These are phyloP conservation scores for Fagopyrum homotropicum DNA, from an alignment of 148 eudicot species.

Conservation along the genomic window DNA sequence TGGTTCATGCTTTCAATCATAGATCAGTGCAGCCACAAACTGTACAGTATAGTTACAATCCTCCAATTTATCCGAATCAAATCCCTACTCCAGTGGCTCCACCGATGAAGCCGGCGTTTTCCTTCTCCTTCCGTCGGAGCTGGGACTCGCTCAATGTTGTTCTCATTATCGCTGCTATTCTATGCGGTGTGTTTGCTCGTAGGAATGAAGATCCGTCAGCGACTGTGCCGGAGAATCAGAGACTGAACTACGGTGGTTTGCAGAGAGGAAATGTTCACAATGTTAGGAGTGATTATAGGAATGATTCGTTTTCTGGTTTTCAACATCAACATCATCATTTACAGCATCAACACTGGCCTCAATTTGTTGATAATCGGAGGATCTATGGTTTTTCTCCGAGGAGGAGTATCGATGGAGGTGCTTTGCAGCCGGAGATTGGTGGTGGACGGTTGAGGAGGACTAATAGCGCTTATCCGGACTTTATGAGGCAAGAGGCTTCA, in stretches of 20 bases:
- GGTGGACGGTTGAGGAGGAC: slow-evolving; percentile 40
- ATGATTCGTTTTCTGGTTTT: not conserved
- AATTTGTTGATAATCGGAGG: slow-evolving; percentile 26
- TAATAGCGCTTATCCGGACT: slow-evolving; percentile 55
- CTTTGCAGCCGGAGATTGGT: slow-evolving; percentile 13
- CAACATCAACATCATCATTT: not conserved
- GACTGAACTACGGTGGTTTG: not conserved
- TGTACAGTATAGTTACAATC: slow-evolving; percentile 5
- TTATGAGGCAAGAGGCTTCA: slow-evolving; percentile 23
- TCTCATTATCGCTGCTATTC: slow-evolving; percentile 54
- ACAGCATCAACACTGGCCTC: slow-evolving; percentile 23
- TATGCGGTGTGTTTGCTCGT: slow-evolving; percentile 55
- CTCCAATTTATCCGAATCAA: slow-evolving; percentile 7
- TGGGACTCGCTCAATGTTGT: slow-evolving; percentile 54
- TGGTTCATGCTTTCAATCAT: slow-evolving; percentile 29
- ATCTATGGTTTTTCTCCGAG: slow-evolving; percentile 12
- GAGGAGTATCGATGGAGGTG: not conserved
- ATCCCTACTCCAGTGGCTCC: not conserved
- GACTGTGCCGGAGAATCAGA: not conserved
- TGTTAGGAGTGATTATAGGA: slow-evolving; percentile 2
- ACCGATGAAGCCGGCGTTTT: slow-evolving; percentile 9
- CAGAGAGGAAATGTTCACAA: not conserved
- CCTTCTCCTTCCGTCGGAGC: slow-evolving; percentile 26
- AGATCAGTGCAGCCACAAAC: slow-evolving; percentile 20
- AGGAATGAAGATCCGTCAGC: slow-evolving; percentile 16